Percentiles rank a stretch among this genome's conserved stretches.
Conservation (phyloP, 2,329 filamentous ascomycete species). For the Diaporthe citri region DNA sequence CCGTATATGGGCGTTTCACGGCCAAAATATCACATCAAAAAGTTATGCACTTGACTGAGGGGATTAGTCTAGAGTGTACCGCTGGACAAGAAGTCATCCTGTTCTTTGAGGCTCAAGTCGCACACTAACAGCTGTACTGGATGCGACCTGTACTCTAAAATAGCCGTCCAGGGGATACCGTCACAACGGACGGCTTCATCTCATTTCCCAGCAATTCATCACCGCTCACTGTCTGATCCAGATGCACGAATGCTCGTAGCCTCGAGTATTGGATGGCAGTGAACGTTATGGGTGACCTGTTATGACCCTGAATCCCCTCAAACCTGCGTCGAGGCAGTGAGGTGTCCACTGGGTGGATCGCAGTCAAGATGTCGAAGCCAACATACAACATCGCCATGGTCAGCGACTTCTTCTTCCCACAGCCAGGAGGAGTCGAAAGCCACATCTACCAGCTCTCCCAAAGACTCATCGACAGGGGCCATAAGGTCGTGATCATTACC, state of each 20-base stretch:
- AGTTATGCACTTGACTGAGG: background rate
- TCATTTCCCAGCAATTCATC: constrained; percentile 15
- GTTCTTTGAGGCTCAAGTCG: background rate
- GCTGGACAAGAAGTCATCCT: background rate
- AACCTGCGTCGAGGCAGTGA: constrained; percentile 16
- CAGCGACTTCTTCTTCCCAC: constrained; percentile 99
- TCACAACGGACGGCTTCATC: background rate
- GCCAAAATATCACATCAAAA: background rate
- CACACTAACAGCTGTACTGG: background rate
- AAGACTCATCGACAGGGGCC: constrained; percentile 96
- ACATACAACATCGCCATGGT: constrained; percentile 88
- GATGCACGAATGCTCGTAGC: background rate
- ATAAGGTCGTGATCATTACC: constrained; percentile 98
- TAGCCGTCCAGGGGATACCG: constrained; percentile 15
- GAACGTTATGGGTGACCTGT: background rate
- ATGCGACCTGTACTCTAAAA: background rate
- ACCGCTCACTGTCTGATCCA: background rate
- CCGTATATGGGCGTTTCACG: background rate
- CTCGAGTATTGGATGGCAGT: background rate
- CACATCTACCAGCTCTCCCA: constrained; percentile 98
- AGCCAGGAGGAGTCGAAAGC: constrained; percentile 95
- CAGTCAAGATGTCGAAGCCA: constrained; percentile 61
- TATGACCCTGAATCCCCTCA: background rate
- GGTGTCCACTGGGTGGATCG: background rate
- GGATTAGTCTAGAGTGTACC: background rate